phyloP scores from a whole-genome alignment of 352 stramenopile species.

The Pythium phragmitis region DNA sequence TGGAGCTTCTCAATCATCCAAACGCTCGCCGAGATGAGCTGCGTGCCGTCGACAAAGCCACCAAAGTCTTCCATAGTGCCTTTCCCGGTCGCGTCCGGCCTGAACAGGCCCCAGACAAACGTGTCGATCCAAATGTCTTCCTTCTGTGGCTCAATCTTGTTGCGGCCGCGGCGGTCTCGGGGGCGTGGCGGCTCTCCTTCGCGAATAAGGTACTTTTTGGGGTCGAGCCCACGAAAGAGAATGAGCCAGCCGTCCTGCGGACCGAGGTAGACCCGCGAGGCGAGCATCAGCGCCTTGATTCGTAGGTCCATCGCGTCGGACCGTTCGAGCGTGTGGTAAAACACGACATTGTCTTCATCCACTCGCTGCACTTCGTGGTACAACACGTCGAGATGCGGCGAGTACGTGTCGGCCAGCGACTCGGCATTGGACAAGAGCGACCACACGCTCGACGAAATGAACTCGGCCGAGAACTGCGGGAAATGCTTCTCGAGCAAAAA shows the following conservation, averaged over 20 bases:
- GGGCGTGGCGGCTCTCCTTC: constrained; percentile 41
- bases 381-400: constrained; percentile 45
- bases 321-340: constrained; percentile 71
- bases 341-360: constrained; percentile 55
- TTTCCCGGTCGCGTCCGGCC: constrained; percentile 37
- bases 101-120: constrained; percentile 71
- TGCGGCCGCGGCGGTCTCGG: constrained; percentile 56
- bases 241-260: constrained; percentile 42
- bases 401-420: constrained; percentile 48
- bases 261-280: constrained; percentile 50
- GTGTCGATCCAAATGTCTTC: constrained; percentile 68
- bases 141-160: constrained; percentile 44
- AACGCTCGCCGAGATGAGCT: constrained; percentile 50
- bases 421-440: constrained; percentile 48
- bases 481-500: constrained; percentile 74
- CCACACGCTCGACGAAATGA: constrained; percentile 49
- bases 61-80: constrained; percentile 62
- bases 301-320: constrained; percentile 39
- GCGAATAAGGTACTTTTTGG: constrained; percentile 48
- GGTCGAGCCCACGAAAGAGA: constrained; percentile 56
- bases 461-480: constrained; percentile 30
- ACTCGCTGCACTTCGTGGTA: constrained; percentile 69
- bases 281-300: constrained; percentile 65
- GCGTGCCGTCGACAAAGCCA: constrained; percentile 54
- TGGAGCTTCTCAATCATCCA: constrained; percentile 77